Conservation (phyloP, 352 stramenopile species). For the Phytopythium oedochilum region DNA sequence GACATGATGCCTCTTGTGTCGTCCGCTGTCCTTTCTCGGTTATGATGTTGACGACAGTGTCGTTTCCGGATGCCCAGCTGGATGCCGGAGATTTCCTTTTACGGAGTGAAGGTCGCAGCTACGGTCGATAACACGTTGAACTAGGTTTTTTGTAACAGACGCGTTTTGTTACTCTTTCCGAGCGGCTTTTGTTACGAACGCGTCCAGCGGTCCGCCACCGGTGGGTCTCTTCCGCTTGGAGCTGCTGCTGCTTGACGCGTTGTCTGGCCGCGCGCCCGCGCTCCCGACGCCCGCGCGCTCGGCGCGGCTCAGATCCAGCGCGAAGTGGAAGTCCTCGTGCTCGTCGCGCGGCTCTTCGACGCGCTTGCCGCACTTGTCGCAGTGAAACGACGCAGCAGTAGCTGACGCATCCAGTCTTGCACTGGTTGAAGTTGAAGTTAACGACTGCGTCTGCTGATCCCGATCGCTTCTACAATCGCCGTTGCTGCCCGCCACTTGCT, state of each 20-base stretch:
- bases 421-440: conserved; percentile 14
- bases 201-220: conserved; percentile 42
- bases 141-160: too few relatives aligned
- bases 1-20: too few relatives aligned
- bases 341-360: conserved; percentile 32
- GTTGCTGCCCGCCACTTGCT: not conserved
- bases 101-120: too few relatives aligned
- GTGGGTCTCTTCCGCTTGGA: conserved; percentile 1
- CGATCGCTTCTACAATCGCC: not conserved
- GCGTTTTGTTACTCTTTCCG: not conserved
- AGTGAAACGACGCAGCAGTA: conserved; percentile 27
- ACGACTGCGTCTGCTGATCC: not conserved
- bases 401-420: conserved; percentile 2
- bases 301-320: conserved; percentile 31
- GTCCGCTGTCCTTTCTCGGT: too few relatives aligned
- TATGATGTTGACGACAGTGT: too few relatives aligned
- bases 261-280: too few relatives aligned
- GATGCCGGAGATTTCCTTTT: too few relatives aligned
- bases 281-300: conserved; percentile 12
- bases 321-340: conserved; percentile 60
- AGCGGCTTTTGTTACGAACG: conserved; percentile 21
- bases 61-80: too few relatives aligned
- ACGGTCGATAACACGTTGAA: too few relatives aligned
- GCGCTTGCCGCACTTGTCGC: conserved; percentile 25
- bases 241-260: not conserved